Conservation (phyloP, 257 asterid genomes). For the Nicotiana obtusifolia region DNA sequence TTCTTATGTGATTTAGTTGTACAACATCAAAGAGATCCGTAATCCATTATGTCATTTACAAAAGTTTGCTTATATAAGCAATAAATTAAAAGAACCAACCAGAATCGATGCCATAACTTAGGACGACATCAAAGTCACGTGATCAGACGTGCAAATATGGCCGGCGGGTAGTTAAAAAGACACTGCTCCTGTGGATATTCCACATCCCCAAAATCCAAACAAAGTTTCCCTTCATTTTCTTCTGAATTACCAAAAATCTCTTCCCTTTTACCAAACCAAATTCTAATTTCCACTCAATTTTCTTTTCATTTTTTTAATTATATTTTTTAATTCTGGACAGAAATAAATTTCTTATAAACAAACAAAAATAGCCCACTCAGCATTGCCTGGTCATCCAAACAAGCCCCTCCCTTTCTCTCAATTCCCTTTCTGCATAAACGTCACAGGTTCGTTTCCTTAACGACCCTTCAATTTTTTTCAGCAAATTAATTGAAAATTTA, state of each 20-base stretch:
- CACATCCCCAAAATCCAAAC: not conserved
- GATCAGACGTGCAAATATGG: not conserved
- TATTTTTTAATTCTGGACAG: not conserved
- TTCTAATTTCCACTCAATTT: not conserved
- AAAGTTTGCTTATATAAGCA: not conserved
- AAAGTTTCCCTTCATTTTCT: not conserved
- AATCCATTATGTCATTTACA: not conserved
- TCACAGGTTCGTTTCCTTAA: slow-evolving; percentile 28
- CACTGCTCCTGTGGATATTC: not conserved
- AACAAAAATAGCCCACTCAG: not conserved
- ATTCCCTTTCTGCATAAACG: slow-evolving; percentile 7
- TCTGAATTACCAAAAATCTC: not conserved
- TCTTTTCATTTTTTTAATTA: not conserved
- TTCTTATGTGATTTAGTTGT: not conserved
- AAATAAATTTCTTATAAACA: not conserved
- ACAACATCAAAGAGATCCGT: not conserved
- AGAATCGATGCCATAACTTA: not conserved
- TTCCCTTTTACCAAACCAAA: not conserved
- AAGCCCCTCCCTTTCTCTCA: slow-evolving; percentile 11
- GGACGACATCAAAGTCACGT: not conserved
- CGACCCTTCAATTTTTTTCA: not conserved
- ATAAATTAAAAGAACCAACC: not conserved
- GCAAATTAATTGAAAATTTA: not conserved
- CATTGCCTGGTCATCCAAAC: slow-evolving; percentile 5
- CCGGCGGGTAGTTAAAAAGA: not conserved